A percentile compares a stretch with the other conserved stretches of the same genome.
Conservation (phyloP, 2,329 filamentous ascomycete species). For the Sporothrix humicola region DNA sequence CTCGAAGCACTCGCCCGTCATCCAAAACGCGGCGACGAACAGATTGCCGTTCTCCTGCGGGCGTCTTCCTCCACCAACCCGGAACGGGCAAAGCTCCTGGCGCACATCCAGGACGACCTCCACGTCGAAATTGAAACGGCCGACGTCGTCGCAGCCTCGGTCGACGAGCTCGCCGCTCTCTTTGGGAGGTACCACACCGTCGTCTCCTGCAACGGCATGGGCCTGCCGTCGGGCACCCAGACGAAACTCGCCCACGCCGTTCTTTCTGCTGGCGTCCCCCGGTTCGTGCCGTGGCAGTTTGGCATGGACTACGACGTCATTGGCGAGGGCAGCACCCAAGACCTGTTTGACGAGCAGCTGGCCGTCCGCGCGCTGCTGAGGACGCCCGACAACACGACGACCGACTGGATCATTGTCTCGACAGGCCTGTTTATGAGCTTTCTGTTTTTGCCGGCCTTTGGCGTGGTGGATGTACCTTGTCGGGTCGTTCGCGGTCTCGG, state of each 20-base stretch:
- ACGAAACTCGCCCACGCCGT: constrained; percentile 53
- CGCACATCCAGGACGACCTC: constrained; percentile 44
- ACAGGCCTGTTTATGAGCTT: constrained; percentile 54
- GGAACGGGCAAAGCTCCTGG: background rate
- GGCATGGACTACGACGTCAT: constrained; percentile 73
- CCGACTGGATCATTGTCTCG: constrained; percentile 66
- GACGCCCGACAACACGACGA: constrained; percentile 50
- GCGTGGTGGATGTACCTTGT: constrained; percentile 59
- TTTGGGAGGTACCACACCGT: constrained; percentile 59
- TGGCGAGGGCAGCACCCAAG: constrained; percentile 63
- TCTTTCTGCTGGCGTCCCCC: constrained; percentile 53
- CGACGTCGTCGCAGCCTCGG: constrained; percentile 51
- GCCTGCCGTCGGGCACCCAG: constrained; percentile 60
- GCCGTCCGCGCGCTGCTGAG: constrained; percentile 61
- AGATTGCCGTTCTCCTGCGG: constrained; percentile 12
- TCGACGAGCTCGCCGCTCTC: constrained; percentile 48
- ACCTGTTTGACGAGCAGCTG: constrained; percentile 71
- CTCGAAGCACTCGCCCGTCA: constrained; percentile 20
- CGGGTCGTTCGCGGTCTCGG: constrained; percentile 60
- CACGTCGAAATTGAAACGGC: constrained; percentile 52
- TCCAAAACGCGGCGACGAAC: background rate
- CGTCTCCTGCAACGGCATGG: constrained; percentile 67
- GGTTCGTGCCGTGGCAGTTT: constrained; percentile 75
- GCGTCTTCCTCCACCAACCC: background rate
- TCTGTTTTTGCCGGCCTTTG: constrained; percentile 62